Base-by-base conservation (phyloP, 768 basidiomycete genomes). In the Clavulina sp. region DNA sequence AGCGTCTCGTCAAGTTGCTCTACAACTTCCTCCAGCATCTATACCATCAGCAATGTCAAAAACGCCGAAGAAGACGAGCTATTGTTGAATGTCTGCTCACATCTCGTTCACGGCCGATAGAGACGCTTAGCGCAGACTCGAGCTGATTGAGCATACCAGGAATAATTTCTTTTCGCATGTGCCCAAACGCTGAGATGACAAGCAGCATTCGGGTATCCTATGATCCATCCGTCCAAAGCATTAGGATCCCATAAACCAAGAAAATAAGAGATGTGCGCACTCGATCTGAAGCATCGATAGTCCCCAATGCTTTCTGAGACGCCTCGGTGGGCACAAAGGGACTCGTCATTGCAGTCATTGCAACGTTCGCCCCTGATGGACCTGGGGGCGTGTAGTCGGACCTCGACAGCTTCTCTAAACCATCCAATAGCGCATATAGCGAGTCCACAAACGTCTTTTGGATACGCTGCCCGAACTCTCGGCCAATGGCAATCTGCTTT, bases 181-280 rank as follows among this genome's bases (percentile, higher is more conserved):
- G 74, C 9, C 74, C 75, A 57, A 97, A 78, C 62, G 97, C 96
- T 16, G 88, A 86, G 30, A 96, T 71, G 38, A 95, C 87, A 36
- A 96, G 69, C 16, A 99, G 72, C 43, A 92, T 70, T 41, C 93
- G 78, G 13, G 75, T 83, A 60, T 93, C 84, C 92, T 95, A 50
- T 4, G 2, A 38, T 21, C 13, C 36, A 38, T 13, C 36, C 13
- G 21, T 13, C 13, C 43, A 46, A 26, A 46, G 43, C 26, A 24
- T 9, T 13, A 13, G 43, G 26, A 26, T 46, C 13, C 43, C 43
- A 28, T 46, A 46, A n/a, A n/a, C n/a, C n/a, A n/a, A n/a, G 43
- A 13, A 46, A 46, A 16, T 9, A 46, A 13, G 43, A 13, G 43
- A 46, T 46, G 16, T 9, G 19, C 34, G 9, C 34, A 19, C 34